Percentiles rank a stretch among this genome's conserved stretches.
These are phyloP conservation scores for Cystofilobasidium bisporidii DNA, from an alignment of 768 basidiomycete genomes.

Conservation along the genomic window DNA sequence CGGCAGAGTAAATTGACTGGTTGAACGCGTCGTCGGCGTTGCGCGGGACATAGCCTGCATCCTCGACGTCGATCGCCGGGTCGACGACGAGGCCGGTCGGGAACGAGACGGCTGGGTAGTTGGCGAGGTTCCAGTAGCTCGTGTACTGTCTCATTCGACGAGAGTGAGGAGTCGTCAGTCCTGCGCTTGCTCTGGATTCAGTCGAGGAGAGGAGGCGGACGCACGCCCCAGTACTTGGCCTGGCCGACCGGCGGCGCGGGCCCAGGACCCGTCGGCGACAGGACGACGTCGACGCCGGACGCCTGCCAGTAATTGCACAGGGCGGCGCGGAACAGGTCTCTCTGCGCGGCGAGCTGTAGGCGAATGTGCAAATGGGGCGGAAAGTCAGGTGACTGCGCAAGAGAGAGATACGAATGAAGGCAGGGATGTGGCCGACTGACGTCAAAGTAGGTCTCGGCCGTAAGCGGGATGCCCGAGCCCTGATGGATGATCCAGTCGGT, in stretches of 20 bases:
- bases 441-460: not conserved
- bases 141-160: not conserved
- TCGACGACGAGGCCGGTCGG: slow-evolving; percentile 39
- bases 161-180: too few relatives aligned
- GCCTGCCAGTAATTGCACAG: not conserved
- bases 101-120: slow-evolving; percentile 54
- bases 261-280: not conserved
- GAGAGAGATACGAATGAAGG: too few relatives aligned
- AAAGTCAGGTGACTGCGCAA: too few relatives aligned
- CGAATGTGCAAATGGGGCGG: too few relatives aligned
- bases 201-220: too few relatives aligned
- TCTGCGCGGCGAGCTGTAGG: not conserved
- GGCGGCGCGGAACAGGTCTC: not conserved
- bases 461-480: not conserved
- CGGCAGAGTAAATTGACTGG: not conserved
- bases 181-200: too few relatives aligned
- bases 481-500: not conserved
- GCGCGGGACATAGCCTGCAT: not conserved
- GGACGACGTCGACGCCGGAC: not conserved
- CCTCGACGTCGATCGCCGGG: not conserved
- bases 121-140: slow-evolving; percentile 52
- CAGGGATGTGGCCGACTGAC: not conserved
- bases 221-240: not conserved
- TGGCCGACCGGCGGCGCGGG: not conserved
- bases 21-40: not conserved